These are phyloP conservation scores for Moniliella sp. DNA, from an alignment of 1,284 basidiomycete genomes.

Conservation along the genomic window DNA sequence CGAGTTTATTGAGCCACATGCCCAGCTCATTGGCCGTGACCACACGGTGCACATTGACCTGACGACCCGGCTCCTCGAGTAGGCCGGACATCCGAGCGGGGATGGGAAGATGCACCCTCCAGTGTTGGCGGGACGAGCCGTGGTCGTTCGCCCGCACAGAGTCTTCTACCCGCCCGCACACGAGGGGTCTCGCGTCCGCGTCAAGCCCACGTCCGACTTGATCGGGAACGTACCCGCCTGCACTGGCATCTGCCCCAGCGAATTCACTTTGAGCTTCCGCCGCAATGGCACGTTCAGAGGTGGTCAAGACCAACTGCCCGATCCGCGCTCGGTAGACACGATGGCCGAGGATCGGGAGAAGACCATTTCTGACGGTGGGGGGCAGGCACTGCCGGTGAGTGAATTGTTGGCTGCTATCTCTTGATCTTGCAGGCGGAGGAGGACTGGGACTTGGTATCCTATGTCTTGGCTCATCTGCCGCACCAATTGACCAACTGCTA, in stretches of 20 bases:
- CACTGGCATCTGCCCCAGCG: constrained; percentile 64
- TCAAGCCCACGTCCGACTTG: neutral
- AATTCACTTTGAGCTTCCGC: constrained; percentile 46
- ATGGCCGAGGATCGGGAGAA: no score
- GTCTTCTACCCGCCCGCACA: no score
- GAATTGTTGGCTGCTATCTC: constrained; percentile 50
- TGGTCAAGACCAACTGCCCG: constrained; percentile 35
- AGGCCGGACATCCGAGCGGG: neutral
- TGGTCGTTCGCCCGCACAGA: no score
- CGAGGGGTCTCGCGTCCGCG: no score
- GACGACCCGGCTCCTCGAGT: constrained; percentile 1
- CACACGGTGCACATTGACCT: constrained; percentile 12
- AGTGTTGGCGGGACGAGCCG: no score
- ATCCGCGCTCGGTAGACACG: no score
- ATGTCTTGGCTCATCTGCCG: constrained; percentile 72
- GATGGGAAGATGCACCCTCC: no score
- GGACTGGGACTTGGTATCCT: constrained; percentile 85
- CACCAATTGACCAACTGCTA: constrained; percentile 84
- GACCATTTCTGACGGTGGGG: no score
- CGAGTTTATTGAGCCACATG: constrained; percentile 29
- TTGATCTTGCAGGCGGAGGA: constrained; percentile 52
- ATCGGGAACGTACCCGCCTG: neutral
- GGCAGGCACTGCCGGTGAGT: constrained; percentile 64
- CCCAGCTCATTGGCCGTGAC: constrained; percentile 45
- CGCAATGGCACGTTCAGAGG: constrained; percentile 37